Evolutionary conservation across 495 filamentous ascomycete genomes (phyloP), one percentile per base, ranked within the genome.

Genomic region (Annulohypoxylon bovei): DNA sequence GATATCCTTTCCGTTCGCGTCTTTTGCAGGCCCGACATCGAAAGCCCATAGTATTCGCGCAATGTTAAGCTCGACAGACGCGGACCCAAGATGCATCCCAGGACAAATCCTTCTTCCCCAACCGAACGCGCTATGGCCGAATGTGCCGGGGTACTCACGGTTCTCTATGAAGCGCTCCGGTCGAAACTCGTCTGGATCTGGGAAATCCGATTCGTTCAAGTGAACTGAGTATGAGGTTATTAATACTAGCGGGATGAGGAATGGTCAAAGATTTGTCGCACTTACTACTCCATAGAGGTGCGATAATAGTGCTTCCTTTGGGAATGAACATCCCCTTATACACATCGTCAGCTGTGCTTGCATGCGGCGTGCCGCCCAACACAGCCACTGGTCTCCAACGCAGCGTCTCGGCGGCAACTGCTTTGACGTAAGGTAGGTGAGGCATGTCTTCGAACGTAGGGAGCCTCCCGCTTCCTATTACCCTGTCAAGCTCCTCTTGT

Each of bases 41-140:
- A 85, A 85, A 0, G 69, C 85, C 86, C 86, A 88, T 0, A 88
- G 71, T 11, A 86, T 77, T 4, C 82, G 83, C 1, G 83, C 82
- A n/a, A 88, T 82, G n/a, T 83, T 82, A 16, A 86, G 75, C 59
- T 81, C 80, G 6, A 88, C 76, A 3, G 80, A 83, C 0, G 82
- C 80, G 25, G 84, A 80, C 0, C 83, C 86, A 2, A 86, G 71
- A 53, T 85, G 81, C 65, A 87, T 82, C 0, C 86, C 86, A 3
- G 86, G 85, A 61, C 87, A 88, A 62, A 87, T 80, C n/a, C 87
- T 80, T 0, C 86, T 78, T 12, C 87, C 86, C 81, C 86, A 88
- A 20, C 86, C 85, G 54, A 88, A 87, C 0, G 85, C 86, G 72
- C 85, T 87, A 64, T 87, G 86, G 4, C 86, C 85, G 35, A 80